phyloP scores from a whole-genome alignment of 148 eudicot genomes.

The Rhododendron ovatum region DNA sequence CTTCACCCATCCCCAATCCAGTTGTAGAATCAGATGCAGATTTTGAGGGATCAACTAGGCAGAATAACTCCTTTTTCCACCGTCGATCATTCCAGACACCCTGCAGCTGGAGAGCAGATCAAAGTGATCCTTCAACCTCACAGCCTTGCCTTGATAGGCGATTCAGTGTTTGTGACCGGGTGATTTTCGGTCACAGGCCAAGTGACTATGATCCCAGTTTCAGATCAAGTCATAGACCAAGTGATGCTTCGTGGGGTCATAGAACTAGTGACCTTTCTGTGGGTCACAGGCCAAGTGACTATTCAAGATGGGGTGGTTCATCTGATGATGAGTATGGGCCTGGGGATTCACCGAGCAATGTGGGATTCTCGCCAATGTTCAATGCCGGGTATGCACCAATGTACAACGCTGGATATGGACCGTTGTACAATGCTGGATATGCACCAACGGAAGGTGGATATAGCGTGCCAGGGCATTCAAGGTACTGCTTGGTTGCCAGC shows the following conservation, averaged over 20 bases:
- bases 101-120: slow-evolving; percentile 47
- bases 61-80: slow-evolving; percentile 55
- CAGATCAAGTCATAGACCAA: slow-evolving; percentile 36
- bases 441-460: slow-evolving; percentile 42
- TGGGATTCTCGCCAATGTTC: slow-evolving; percentile 58
- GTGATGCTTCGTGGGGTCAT: slow-evolving; percentile 30
- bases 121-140: slow-evolving; percentile 47
- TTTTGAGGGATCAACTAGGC: slow-evolving; percentile 73
- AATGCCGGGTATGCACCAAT: slow-evolving; percentile 35
- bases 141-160: slow-evolving; percentile 87
- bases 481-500: slow-evolving; percentile 78
- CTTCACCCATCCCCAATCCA: slow-evolving; percentile 89
- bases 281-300: slow-evolving; percentile 71
- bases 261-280: slow-evolving; percentile 42
- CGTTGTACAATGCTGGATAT: slow-evolving; percentile 46
- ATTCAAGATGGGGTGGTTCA: slow-evolving; percentile 85
- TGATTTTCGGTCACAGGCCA: slow-evolving; percentile 70
- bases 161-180: slow-evolving; percentile 86
- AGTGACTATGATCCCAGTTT: slow-evolving; percentile 44
- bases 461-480: slow-evolving; percentile 38
- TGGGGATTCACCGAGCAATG: slow-evolving; percentile 80
- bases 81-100: slow-evolving; percentile 87
- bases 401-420: slow-evolving; percentile 38
- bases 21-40: slow-evolving; percentile 77
- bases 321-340: slow-evolving; percentile 80